Conservation (phyloP, 495 filamentous ascomycete species). For the Penicillium tannophilum region DNA sequence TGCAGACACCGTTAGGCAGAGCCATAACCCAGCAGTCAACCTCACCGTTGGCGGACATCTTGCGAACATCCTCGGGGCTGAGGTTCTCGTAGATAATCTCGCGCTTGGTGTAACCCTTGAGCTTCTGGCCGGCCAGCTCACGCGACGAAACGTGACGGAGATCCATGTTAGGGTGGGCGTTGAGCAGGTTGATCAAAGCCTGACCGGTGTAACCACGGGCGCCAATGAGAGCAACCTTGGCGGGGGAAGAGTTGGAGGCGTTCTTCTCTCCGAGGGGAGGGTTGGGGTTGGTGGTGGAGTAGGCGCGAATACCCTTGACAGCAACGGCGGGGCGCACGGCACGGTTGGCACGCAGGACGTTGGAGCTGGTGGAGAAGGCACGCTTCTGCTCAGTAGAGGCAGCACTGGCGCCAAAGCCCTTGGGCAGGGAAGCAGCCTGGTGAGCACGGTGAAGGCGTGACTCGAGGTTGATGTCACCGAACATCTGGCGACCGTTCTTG, state of each 20-base stretch:
- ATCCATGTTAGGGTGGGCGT: conserved; percentile 91
- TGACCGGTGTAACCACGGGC: conserved; percentile 96
- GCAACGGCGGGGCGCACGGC: conserved; percentile 31
- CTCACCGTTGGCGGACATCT: conserved; percentile 87
- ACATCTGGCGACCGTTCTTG: conserved; percentile 80
- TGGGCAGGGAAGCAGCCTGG: conserved; percentile 56
- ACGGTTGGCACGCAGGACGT: conserved; percentile 42
- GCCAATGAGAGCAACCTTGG: conserved; percentile 88
- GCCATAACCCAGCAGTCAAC: conserved; percentile 99
- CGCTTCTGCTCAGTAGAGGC: conserved; percentile 62
- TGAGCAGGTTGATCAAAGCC: conserved; percentile 86
- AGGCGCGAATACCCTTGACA: conserved; percentile 40
- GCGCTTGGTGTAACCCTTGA: conserved; percentile 91
- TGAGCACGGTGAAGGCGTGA: conserved; percentile 78
- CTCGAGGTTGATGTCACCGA: conserved; percentile 89
- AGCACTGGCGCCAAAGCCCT: conserved; percentile 46
- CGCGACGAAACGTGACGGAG: conserved; percentile 92
- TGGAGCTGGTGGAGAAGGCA: conserved; percentile 61
- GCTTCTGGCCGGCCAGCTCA: conserved; percentile 85
- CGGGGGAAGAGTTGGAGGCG: conserved; percentile 76
- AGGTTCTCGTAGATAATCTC: conserved; percentile 94
- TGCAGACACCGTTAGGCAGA: conserved; percentile 94
- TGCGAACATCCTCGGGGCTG: conserved; percentile 82
- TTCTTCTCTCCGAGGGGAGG: conserved; percentile 95
- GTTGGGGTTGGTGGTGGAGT: conserved; percentile 89